These are phyloP conservation scores for Dothideomycetes sp. DNA, from an alignment of 2,329 filamentous ascomycete genomes.

Conservation along the genomic window DNA sequence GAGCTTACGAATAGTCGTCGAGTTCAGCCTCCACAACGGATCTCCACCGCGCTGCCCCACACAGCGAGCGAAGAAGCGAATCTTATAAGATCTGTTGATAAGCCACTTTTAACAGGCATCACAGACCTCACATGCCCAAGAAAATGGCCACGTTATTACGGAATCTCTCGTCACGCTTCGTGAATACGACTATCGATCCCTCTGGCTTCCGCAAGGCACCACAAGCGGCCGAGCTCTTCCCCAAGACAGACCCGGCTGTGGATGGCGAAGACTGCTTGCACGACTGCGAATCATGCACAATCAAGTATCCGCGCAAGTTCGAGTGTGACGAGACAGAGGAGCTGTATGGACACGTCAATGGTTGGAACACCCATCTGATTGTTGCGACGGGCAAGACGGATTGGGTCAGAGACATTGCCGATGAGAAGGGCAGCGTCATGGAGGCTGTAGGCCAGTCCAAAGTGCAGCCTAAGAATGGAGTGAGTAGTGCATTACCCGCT, in stretches of 20 bases:
- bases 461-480: slow-evolving; percentile 54
- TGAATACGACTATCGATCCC: slow-evolving; percentile 13
- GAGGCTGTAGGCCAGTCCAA: slow-evolving; percentile 40
- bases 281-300: slow-evolving; percentile 73
- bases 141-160: slow-evolving; percentile 11
- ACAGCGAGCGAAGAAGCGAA: too few relatives aligned
- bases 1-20: too few relatives aligned
- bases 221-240: slow-evolving; percentile 51
- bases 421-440: slow-evolving; percentile 62
- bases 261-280: slow-evolving; percentile 84
- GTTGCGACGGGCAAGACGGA: slow-evolving; percentile 94
- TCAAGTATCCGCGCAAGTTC: slow-evolving; percentile 66
- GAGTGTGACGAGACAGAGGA: slow-evolving; percentile 64
- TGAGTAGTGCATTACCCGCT: slow-evolving; percentile 32
- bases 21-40: too few relatives aligned
- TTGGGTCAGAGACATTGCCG: slow-evolving; percentile 80
- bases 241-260: slow-evolving; percentile 58
- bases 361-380: slow-evolving; percentile 79
- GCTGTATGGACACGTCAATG: slow-evolving; percentile 76
- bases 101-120: neutral
- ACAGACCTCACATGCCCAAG: neutral
- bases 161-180: slow-evolving; percentile 14
- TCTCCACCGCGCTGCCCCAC: too few relatives aligned
- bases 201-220: slow-evolving; percentile 37
- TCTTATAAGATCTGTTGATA: slow-evolving; percentile 7